Base-by-base conservation (phyloP, 129 eudicot genomes). In the Ambrosia trifida region DNA sequence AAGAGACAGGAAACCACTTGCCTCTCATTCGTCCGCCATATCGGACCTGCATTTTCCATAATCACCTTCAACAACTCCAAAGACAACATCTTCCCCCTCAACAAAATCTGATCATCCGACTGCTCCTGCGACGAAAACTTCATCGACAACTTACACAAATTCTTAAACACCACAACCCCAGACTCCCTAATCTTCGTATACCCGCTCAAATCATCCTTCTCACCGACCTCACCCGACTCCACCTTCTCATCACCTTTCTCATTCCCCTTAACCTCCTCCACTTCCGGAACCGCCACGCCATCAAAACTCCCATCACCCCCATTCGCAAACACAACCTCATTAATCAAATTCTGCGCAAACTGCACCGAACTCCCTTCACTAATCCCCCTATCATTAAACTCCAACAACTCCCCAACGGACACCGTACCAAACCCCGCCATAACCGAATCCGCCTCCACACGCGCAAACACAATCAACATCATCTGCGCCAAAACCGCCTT, bases 21-120 rank as follows among this genome's bases (percentile, higher is more conserved):
- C 99, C 97, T 94, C 73, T 89, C 97, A 52, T 89, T 87, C 40
- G 95, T 75, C 46, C 89, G 93, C 99, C 99, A 94, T 45, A 90
- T 54, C 10, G 86, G 85, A 79, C 99, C 99, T 4, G 83, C 90
- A 76, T 82, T 87, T 17, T 78, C 87, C 96, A 89, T 87, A 68
- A 94, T 85, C 32, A 94, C 93, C 71, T 86, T 89, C 41, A 94
- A 85, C 70, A 94, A 88, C 84, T 94, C 99, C 80, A 94, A 67
- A 46, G 99, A 94, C 78, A 94, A 78, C 33, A 82, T 81, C 78
- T 89, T 94, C 28, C 99, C 99, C 83, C 99, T 86, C 79, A 94
- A 72, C 11, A 94, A 87, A 76, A 94, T 94, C 35, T 89, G 87
- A 87, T 94, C 99, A 76, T 87, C 97, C 3, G 92, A 74, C 63